phyloP scores from a whole-genome alignment of 495 filamentous ascomycete species.

The Apodospora peruviana region DNA sequence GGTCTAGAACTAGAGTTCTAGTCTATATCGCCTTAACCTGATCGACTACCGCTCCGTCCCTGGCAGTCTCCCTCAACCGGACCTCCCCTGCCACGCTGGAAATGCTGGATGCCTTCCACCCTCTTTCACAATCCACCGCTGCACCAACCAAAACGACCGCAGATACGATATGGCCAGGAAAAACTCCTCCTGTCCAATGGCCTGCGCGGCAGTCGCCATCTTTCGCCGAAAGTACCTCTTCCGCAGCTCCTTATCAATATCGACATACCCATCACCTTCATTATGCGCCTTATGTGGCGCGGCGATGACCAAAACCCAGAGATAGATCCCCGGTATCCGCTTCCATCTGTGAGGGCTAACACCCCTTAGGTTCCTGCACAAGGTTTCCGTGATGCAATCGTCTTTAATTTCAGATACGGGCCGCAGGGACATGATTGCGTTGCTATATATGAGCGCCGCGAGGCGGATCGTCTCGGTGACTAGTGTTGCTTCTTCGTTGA shows the following conservation, averaged over 20 bases:
- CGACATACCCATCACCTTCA: background rate
- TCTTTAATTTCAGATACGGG: constrained; percentile 4
- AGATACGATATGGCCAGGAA: constrained; percentile 13
- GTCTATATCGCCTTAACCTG: too few species aligned
- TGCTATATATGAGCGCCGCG: constrained; percentile 3
- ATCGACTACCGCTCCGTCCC: too few species aligned
- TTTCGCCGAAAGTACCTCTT: constrained; percentile 16
- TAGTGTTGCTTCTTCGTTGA: background rate
- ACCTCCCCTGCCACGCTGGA: too few species aligned
- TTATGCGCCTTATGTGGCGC: background rate
- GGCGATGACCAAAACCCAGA: constrained; percentile 20
- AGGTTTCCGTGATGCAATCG: background rate
- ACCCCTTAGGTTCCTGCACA: constrained; percentile 2
- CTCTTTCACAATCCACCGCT: constrained; percentile 8
- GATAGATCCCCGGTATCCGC: constrained; percentile 16
- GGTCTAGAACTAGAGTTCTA: too few species aligned
- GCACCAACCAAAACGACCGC: constrained; percentile 20
- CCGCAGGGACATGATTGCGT: background rate
- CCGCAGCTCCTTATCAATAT: constrained; percentile 4
- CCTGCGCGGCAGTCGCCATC: constrained; percentile 20
- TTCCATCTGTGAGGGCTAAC: constrained; percentile 11
- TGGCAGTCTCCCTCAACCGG: too few species aligned
- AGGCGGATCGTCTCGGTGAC: constrained; percentile 2
- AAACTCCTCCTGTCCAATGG: constrained; percentile 18
- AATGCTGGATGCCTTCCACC: too few species aligned